Evolutionary conservation across 2,329 filamentous ascomycete species (phyloP), one percentile per base, ranked within the genome.

Genomic region (Aspergillus vadensis): DNA sequence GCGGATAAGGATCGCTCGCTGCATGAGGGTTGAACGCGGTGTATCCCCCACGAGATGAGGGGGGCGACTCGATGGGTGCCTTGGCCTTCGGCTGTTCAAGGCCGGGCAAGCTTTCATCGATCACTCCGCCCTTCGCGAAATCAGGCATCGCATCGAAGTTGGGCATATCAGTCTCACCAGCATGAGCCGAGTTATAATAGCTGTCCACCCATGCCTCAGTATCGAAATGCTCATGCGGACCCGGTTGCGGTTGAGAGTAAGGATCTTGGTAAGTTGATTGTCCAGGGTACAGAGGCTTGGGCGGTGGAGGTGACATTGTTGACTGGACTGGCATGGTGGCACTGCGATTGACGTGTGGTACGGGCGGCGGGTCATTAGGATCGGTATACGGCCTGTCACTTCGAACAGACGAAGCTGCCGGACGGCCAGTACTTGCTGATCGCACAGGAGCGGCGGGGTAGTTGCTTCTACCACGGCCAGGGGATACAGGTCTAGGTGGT

Each of bases 141-240:
- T 79, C 72, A n/a, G 80, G 76, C 62, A 83, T 81, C 2, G 82
- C 82, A 68, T 87, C 85, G 65, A 88, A 88, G 65, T 88, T 83
- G 2, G 86, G 86, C 85, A 88, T 87, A 51, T 87, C 85, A 17
- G 80, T 79, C 52, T 85, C 82, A 54, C 73, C 68, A 39, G 73
- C 57, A 64, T 67, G 81, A 76, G 67, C 81, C 77, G 68, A 77
- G 69, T 83, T 82, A 59, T 84, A 83, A 56, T 86, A 77, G 57
- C 80, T 80, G 39, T 82, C 81, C 44, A 85, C 65, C 48, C 80
- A 80, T 25, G 80, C 76, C 47, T 77, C 73, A 19, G 72, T 71
- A 27, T 66, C 65, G 27, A 62, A 36, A 8, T 67, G 62, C 49
- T 72, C 68, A 32, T 61, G 55, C 15, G 57, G 51, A 49, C 69